Base-by-base conservation (phyloP, 768 basidiomycete genomes). In the Hypholoma sublateritium region DNA sequence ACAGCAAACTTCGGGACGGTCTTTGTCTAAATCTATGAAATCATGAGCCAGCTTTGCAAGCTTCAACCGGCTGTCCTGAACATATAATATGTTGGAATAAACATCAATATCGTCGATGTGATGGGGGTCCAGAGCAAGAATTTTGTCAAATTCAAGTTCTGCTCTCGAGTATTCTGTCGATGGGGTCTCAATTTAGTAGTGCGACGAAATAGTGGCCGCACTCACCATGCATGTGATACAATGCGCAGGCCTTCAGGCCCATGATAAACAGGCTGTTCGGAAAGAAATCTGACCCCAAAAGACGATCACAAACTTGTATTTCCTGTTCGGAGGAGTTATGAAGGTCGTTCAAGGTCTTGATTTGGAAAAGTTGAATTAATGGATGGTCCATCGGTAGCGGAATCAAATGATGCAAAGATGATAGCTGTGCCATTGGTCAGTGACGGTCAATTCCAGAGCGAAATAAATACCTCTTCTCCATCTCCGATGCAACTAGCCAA, bases 21-120 rank as follows among this genome's bases (percentile, higher is more conserved):
- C 91, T 71, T 93, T 89, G 65, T 98, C 95, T 32, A 96, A 75
- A 24, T 86, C 81, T 45, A 94, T 80, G 70, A 95, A 96, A 62
- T 95, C 89, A 60, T 95, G 94, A 7, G 96, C 97, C 36, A 98
- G 80, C 69, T 86, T 87, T 17, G 95, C 95, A 42, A 99, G 76
- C 66, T 96, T 95, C 34, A 91, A 75, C 44, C 85, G 83, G 64
- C 92, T 93, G 65, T 95, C 91, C 47, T 92, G 93, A 2, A 98
- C 95, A 71, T 98, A 98, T 41, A 98, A 80, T 67, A 98, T 97
- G 68, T 98, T 97, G 55, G 95, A 96, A 70, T 90, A 95, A 36
- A 97, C 86, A 66, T 98, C 97, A 55, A 98, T 89, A 65, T 97
- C 92, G 61, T 99, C 97, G 56, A 97, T 84, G 22, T 95, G 84